Evolutionary conservation across 208 protist species (phyloP).

Genomic region (Trypanosoma mega): DNA sequence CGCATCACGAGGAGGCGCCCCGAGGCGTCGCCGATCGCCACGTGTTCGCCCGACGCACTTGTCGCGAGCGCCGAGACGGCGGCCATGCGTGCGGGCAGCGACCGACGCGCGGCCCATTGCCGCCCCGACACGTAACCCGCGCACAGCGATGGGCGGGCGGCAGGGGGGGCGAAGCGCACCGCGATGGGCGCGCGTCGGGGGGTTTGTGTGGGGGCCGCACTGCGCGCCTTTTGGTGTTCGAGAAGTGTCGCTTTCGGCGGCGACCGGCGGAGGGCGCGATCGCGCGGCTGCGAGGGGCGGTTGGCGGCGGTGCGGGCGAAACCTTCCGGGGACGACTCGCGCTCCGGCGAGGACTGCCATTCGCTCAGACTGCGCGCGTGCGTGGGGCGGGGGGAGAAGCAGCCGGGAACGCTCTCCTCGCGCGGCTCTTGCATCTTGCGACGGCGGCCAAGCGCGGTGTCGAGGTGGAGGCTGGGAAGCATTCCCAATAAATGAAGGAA

Average conservation of each 20-base stretch:
- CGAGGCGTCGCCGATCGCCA: slow-evolving; percentile 76
- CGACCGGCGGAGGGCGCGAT: slow-evolving; percentile 13
- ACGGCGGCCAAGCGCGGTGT: slow-evolving; percentile 48
- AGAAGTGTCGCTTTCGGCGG: slow-evolving; percentile 52
- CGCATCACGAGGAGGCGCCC: slow-evolving; percentile 76
- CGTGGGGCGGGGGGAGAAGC: slow-evolving; percentile 25
- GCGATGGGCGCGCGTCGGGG: slow-evolving; percentile 10
- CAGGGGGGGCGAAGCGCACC: neutral
- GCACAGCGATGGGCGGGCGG: slow-evolving; percentile 1
- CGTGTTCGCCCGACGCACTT: slow-evolving; percentile 52
- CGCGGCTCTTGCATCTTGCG: slow-evolving; percentile 38
- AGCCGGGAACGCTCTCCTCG: slow-evolving; percentile 15
- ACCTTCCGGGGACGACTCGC: neutral
- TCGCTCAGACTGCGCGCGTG: slow-evolving; percentile 24
- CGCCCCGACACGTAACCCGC: slow-evolving; percentile 23
- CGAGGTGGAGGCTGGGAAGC: slow-evolving; percentile 46
- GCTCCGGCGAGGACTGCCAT: neutral
- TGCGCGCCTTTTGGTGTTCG: slow-evolving; percentile 58
- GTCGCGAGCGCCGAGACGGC: slow-evolving; percentile 57
- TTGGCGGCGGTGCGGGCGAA: neutral
- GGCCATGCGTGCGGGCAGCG: too few species aligned
- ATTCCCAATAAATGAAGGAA: too few species aligned
- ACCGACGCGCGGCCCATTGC: too few species aligned
- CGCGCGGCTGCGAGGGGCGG: neutral
- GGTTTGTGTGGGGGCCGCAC: slow-evolving; percentile 19